Evolutionary conservation across 2,329 filamentous ascomycete genomes (phyloP).

Genomic region (Cytospora chrysosperma): DNA sequence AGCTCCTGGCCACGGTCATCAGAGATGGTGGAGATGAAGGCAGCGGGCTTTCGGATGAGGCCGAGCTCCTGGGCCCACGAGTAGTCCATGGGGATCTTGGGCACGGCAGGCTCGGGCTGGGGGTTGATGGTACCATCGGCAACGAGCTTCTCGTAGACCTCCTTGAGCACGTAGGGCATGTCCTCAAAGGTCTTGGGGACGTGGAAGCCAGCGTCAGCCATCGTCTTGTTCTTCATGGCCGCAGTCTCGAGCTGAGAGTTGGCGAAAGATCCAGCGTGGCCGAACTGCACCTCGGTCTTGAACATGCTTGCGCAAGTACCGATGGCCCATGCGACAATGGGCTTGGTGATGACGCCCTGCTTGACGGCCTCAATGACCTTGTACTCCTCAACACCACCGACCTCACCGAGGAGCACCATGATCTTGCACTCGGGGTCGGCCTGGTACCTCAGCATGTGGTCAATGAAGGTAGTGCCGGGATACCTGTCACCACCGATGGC

Average conservation of each 20-base stretch:
- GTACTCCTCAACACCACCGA: slow-evolving; percentile 99
- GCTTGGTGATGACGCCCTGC: slow-evolving; percentile 92
- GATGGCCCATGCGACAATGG: slow-evolving; percentile 98
- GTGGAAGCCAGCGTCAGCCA: slow-evolving; percentile 91
- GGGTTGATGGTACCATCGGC: slow-evolving; percentile 82
- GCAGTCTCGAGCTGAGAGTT: slow-evolving; percentile 99
- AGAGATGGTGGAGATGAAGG: slow-evolving; percentile 99
- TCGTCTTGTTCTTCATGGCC: slow-evolving; percentile 92
- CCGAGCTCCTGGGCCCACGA: slow-evolving; percentile 99
- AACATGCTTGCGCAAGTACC: slow-evolving; percentile 99
- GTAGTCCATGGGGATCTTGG: slow-evolving; percentile 99
- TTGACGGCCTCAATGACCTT: slow-evolving; percentile 98
- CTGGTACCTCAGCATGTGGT: slow-evolving; percentile 96
- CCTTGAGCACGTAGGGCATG: slow-evolving; percentile 71
- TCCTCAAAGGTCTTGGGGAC: slow-evolving; percentile 98
- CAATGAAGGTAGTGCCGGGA: slow-evolving; percentile 98
- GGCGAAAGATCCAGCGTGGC: slow-evolving; percentile 96
- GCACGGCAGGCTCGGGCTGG: slow-evolving; percentile 83
- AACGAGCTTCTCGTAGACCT: slow-evolving; percentile 87
- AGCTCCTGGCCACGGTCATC: slow-evolving; percentile 99
- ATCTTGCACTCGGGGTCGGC: slow-evolving; percentile 98
- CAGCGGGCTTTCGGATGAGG: slow-evolving; percentile 98
- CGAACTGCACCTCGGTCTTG: slow-evolving; percentile 99
- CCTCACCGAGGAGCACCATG: slow-evolving; percentile 91
- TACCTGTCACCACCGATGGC: slow-evolving; percentile 99